These are phyloP conservation scores for Verticillium alfalfae DNA, from an alignment of 2,329 filamentous ascomycete genomes.

Conservation along the genomic window DNA sequence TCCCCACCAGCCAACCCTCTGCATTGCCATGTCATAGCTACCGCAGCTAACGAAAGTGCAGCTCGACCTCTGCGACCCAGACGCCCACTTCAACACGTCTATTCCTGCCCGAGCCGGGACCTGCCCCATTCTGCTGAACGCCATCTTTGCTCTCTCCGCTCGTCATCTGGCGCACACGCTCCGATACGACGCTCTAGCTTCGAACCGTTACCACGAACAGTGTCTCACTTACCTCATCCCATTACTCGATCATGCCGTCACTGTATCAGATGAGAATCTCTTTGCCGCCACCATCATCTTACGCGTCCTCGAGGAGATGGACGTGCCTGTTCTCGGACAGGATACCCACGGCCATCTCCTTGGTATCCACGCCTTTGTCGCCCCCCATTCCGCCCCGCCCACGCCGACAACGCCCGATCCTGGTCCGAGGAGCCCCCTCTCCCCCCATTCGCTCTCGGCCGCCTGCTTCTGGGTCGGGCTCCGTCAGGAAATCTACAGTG, in stretches of 20 bases:
- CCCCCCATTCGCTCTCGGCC: conserved; percentile 34
- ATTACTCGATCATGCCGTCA: conserved; percentile 32
- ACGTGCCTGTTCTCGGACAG: conserved; percentile 29
- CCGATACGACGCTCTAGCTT: conserved; percentile 40
- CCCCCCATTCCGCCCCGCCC: conserved; percentile 15
- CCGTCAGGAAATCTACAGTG: conserved; percentile 55
- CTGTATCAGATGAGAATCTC: conserved; percentile 42
- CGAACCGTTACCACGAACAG: conserved; percentile 46
- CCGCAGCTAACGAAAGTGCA: conserved; percentile 12
- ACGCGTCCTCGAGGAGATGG: conserved; percentile 51
- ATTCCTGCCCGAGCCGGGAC: conserved; percentile 47
- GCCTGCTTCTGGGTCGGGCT: conserved; percentile 55
- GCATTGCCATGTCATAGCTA: background rate
- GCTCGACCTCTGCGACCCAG: conserved; percentile 36
- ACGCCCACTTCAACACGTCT: conserved; percentile 43
- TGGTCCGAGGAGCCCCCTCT: conserved; percentile 8
- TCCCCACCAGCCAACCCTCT: background rate
- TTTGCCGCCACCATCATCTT: conserved; percentile 53
- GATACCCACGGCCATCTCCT: conserved; percentile 41
- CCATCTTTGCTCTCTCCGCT: conserved; percentile 51
- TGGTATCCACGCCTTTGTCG: conserved; percentile 41
- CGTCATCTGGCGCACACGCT: conserved; percentile 46
- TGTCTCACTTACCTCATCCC: conserved; percentile 46
- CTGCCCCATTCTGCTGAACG: conserved; percentile 48
- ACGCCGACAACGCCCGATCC: background rate